Evolutionary conservation across 2,329 filamentous ascomycete genomes (phyloP), one percentile per base, ranked within the genome.

Genomic region (Colletotrichum godetiae): DNA sequence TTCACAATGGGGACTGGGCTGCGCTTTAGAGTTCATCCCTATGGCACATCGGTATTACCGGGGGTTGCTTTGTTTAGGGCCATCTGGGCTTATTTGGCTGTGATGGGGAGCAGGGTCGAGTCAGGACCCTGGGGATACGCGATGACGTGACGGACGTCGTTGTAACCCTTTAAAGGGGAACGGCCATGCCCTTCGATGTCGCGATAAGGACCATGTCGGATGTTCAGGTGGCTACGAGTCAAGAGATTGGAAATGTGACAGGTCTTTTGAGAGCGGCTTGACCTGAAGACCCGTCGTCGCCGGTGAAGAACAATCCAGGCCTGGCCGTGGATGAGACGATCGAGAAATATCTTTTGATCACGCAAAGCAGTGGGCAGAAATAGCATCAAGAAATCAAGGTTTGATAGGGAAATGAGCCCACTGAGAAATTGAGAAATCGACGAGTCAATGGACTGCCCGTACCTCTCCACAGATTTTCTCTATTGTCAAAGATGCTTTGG

Each of bases 21-120:
- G 12, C 49, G 59, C 35, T 58, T 69, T 56, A 52, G 46, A 58
- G 66, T 59, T 69, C 56, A 35, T 55, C 19, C 33, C 31, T 35
- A 31, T 19, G 46, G 42, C 22, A 13, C 33, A 49, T 49, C 70
- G 70, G 66, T 22, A 69, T 69, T 69, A 56, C 70, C 70, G 59
- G 24, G 42, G 24, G 15, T 52, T 55, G 37, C 29, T 35, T 63
- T 63, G 11, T 12, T 27, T 29, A 35, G 46, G 13, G 33, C 10
- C 52, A 13, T 19, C 2, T 27, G 8, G 15, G 31, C 31, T 19
- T 57, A 13, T 19, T 4, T 27, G 8, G 11, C n/a, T 15, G 24
- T 4, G 8, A 22, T 22, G 31, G 31, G 13, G 27, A 12, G 10
- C 5, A 49, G 31, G 31, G 53, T 67, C 37, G 70, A 73, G 11